Evolutionary conservation across 331 rosid species (phyloP).

Genomic region (Prunus yedoensis): DNA sequence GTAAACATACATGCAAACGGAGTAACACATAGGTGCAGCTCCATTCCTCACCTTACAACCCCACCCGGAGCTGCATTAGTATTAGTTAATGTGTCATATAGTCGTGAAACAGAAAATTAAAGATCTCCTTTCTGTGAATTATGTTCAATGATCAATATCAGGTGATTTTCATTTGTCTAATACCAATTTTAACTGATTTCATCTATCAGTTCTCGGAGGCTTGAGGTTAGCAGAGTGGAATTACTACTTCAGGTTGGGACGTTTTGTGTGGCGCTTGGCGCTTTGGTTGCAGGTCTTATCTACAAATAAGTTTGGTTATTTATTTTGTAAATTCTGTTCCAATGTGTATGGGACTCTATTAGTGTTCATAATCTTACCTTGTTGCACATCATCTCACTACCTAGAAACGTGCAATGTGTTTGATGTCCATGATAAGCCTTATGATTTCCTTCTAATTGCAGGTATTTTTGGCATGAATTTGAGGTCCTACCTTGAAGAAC

Average conservation of each 20-base stretch:
- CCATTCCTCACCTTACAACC: background rate
- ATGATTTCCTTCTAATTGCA: slow-evolving; percentile 38
- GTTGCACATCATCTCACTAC: background rate
- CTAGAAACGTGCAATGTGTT: slow-evolving; percentile 11
- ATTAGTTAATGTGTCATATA: background rate
- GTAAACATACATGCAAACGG: background rate
- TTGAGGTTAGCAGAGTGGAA: slow-evolving; percentile 97
- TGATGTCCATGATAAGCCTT: background rate
- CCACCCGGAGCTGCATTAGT: background rate
- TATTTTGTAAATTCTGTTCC: background rate
- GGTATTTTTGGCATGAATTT: slow-evolving; percentile 99
- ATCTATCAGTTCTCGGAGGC: slow-evolving; percentile 81
- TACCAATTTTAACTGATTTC: slow-evolving; percentile 19
- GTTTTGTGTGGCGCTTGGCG: slow-evolving; percentile 87
- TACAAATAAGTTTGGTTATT: background rate
- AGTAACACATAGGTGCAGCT: background rate
- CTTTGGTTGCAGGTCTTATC: slow-evolving; percentile 78
- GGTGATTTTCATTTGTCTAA: background rate
- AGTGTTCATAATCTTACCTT: background rate
- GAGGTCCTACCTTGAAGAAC: slow-evolving; percentile 94
- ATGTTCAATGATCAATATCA: background rate
- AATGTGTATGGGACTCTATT: background rate
- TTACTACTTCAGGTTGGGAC: slow-evolving; percentile 98
- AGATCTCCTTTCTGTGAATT: background rate
- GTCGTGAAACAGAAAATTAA: background rate